Base-by-base conservation (phyloP, 495 filamentous ascomycete genomes). In the Penicillium arizonense region DNA sequence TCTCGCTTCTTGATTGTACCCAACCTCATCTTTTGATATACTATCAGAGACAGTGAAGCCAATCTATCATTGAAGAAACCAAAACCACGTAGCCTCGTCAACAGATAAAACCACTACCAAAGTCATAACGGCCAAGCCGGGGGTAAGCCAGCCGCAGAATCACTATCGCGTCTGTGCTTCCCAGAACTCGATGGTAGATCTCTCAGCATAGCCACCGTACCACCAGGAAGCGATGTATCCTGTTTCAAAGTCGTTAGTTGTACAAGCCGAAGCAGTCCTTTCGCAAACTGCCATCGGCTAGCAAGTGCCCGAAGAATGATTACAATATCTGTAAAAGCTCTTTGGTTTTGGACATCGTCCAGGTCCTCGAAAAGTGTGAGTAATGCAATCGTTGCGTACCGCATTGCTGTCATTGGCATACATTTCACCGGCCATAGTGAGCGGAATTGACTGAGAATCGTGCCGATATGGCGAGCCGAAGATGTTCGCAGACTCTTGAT, bases 281-380 rank as follows among this genome's bases (percentile, higher is more conserved):
- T 58, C 0, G 50, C 56, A 9, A 63, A 44, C 37, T 52, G 35
- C 54, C 52, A 66, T 4, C 59, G 59, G 4, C 59, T 56, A 3
- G 54, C 53, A n/a, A 54, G 39, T 2, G 63, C 41, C 3, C 50
- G 49, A n/a, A 56, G 48, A 6, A 47, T 21, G 23, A 59, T 51
- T 14, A 43, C 26, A 5, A 50, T 43, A 8, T 61, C 52, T 10
- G 52, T 30, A 34, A 66, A 66, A 0, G 57, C 49, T 10, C 48
- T 11, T 20, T 38, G n/a, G 39, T 52, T 52, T 7, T 52, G 32
- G 6, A 37, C 43, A 9, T 55, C 37, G 13, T 50, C 37, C 5
- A 66, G 57, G 12, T 45, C 52, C n/a, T 59, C 60, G 2, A 66
- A 50, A 3, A 66, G 34, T 4, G 52, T 55, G 33, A 59, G 61